These are phyloP conservation scores for Bipolaris bicolor DNA, from an alignment of 2,329 filamentous ascomycete genomes.

Conservation along the genomic window DNA sequence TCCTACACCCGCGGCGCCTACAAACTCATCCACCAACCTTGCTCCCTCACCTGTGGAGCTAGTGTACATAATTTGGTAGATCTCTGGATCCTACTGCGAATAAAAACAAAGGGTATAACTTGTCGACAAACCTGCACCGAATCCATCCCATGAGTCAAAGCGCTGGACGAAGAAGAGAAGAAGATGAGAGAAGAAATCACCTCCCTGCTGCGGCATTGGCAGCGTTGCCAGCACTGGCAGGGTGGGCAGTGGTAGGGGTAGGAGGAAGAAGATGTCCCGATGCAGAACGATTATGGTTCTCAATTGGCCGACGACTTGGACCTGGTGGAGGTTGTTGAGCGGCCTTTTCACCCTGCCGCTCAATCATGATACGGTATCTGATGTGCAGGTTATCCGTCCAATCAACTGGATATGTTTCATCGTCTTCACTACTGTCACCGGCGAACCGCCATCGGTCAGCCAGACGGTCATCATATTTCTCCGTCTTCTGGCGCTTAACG, in stretches of 20 bases:
- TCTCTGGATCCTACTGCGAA: conserved; percentile 25
- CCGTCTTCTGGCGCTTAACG: conserved; percentile 58
- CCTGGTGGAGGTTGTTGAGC: conserved; percentile 33
- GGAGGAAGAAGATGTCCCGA: conserved; percentile 46
- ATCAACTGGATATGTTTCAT: conserved; percentile 76
- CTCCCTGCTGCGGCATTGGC: conserved; percentile 10
- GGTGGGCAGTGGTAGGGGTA: conserved; percentile 30
- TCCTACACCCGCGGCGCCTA: not conserved
- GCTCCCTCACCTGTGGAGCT: conserved; percentile 11
- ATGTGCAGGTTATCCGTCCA: conserved; percentile 66
- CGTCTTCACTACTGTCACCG: conserved; percentile 80
- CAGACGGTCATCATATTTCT: conserved; percentile 40
- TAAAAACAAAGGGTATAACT: conserved; percentile 45
- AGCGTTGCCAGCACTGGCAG: conserved; percentile 8
- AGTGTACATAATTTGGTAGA: conserved; percentile 36
- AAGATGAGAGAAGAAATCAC: conserved; percentile 22
- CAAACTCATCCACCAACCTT: not conserved
- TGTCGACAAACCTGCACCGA: conserved; percentile 29
- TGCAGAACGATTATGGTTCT: conserved; percentile 46
- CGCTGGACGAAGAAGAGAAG: conserved; percentile 11
- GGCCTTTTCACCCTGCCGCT: conserved; percentile 51
- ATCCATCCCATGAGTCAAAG: conserved; percentile 23
- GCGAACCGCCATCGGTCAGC: conserved; percentile 76
- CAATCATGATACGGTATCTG: conserved; percentile 61
- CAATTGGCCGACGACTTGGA: conserved; percentile 38